Evolutionary conservation across 106 monocot genomes (phyloP), one percentile per base, ranked within the genome.

Genomic region (Chionographis japonica): DNA sequence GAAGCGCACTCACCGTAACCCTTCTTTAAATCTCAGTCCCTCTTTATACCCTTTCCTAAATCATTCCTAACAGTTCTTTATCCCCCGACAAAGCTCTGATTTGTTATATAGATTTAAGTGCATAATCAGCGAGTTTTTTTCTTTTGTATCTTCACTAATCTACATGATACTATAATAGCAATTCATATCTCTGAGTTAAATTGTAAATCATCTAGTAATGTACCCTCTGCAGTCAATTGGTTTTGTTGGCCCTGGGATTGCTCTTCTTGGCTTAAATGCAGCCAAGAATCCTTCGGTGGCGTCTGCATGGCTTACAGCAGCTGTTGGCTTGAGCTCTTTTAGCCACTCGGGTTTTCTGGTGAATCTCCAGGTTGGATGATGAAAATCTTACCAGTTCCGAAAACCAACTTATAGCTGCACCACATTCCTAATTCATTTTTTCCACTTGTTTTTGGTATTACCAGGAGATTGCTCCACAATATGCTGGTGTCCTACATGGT

Each of bases 281-380:
- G 85, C 91, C 2, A 88, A 60, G 42, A 81, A 38, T 55, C 95
- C 95, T 56, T 64, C 73, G 11, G 38, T 65, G 6, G 95, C 91
- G 54, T 88, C 95, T 39, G 77, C 86, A 37, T 91, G 88, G 91
- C 88, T 91, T 40, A 86, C 95, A 4, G 73, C 67, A 68, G 95
- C 95, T n/a, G 88, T 91, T 62, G 90, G 95, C 54, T 84, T 91
- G 56, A 91, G 77, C 60, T 91, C 95, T 52, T 95, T 95, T 65
- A 88, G 95, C 68, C 91, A 95, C 54, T 88, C 91, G 40, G 95
- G 95, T 52, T 95, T 95, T 79, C 76, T 95, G 65, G 95, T 91
- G 11, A 95, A 95, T 61, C 71, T 95, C 53, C 95, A 94, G 90
- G 94, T 90, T 50, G 4, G 65, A 55, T 15, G n/a, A 18, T 27